A percentile compares a stretch with the other conserved stretches of the same genome.
phyloP scores from a whole-genome alignment of 345 rosid species.

The Corchorus olitorius region DNA sequence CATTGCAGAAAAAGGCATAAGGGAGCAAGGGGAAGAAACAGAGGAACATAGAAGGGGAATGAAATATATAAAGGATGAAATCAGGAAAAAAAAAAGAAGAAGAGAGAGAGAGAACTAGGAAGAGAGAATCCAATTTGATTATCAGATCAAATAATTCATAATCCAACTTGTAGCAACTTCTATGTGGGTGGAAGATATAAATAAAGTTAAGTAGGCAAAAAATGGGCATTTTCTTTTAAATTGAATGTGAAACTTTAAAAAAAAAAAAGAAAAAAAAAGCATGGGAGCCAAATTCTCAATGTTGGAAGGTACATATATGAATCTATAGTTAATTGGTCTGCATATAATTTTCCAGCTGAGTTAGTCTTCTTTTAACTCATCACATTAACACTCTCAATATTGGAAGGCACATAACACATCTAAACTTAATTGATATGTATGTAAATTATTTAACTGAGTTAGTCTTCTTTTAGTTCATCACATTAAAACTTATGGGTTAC shows the following conservation, averaged over 20 bases:
- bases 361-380: background rate
- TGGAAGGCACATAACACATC: background rate
- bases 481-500: too few relatives aligned
- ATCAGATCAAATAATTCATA: background rate
- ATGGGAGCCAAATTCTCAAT: background rate
- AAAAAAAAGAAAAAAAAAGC: background rate
- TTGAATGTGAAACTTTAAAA: background rate
- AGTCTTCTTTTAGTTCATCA: background rate
- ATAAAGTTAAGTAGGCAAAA: constrained; percentile 1
- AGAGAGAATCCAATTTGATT: background rate
- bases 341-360: background rate
- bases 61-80: background rate
- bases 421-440: background rate
- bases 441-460: background rate
- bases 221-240: background rate
- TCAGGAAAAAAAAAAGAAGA: background rate
- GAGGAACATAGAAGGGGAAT: background rate
- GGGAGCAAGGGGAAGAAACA: background rate
- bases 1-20: background rate
- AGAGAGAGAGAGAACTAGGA: background rate
- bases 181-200: background rate
- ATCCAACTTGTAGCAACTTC: background rate
- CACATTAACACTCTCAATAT: background rate
- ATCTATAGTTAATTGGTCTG: background rate
- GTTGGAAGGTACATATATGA: background rate